Percentiles rank a stretch among this genome's conserved stretches.
Evolutionary conservation across 169 alveolate species (phyloP).

Genomic region (Cryptosporidium ryanae): DNA sequence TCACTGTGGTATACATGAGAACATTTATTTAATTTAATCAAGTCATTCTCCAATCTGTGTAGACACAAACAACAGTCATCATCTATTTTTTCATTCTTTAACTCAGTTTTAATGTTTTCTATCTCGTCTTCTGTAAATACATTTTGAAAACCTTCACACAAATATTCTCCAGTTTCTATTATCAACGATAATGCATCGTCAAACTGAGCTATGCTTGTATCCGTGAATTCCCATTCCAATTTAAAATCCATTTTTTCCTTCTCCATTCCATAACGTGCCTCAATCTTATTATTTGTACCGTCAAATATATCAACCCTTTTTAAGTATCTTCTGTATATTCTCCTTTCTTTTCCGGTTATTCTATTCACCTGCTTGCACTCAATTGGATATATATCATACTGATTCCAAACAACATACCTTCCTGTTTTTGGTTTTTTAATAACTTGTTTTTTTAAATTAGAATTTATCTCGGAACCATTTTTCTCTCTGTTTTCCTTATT

Average conservation of each 20-base stretch:
- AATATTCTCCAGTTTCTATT: conserved; percentile 62
- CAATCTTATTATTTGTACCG: neutral
- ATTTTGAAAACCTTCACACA: conserved; percentile 27
- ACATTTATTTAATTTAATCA: conserved; percentile 49
- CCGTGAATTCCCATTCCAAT: conserved; percentile 74
- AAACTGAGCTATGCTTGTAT: conserved; percentile 42
- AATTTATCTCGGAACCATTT: neutral
- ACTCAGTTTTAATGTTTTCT: neutral
- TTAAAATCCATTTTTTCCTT: conserved; percentile 9
- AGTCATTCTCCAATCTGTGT: conserved; percentile 28
- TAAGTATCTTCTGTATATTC: conserved; percentile 37
- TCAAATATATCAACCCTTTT: conserved; percentile 8
- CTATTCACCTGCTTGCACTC: conserved; percentile 63
- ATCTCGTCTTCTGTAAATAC: conserved; percentile 47
- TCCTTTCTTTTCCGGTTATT: conserved; percentile 71
- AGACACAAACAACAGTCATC: conserved; percentile 72
- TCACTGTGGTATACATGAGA: conserved; percentile 53
- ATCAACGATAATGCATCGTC: conserved; percentile 62
- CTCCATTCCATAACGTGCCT: neutral
- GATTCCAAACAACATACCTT: conserved; percentile 49
- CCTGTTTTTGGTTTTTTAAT: conserved; percentile 59
- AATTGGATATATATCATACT: conserved; percentile 69
- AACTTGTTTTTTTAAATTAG: conserved; percentile 11
- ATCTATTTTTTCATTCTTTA: conserved; percentile 17
- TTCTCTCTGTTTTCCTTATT: neutral